Percentiles rank a stretch among this genome's conserved stretches.
Evolutionary conservation across 202 grass and related monocot species (phyloP).

Genomic region (Digitaria exilis): DNA sequence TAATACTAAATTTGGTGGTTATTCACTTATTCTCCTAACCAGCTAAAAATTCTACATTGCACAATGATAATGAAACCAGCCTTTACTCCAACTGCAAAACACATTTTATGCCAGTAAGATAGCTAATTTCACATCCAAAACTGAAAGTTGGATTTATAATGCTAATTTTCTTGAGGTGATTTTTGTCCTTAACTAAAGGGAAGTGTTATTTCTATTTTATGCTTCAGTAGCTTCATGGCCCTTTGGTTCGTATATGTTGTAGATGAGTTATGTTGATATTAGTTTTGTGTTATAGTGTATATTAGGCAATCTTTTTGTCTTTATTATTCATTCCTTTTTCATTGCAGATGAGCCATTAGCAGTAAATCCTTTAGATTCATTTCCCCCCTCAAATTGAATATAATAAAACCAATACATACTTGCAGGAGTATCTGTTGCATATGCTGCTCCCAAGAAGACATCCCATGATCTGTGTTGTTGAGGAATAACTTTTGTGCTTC

Average conservation of each 20-base stretch:
- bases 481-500: conserved; percentile 97
- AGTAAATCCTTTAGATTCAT: neutral
- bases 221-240: neutral
- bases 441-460: conserved; percentile 94
- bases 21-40: neutral
- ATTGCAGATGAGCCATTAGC: neutral
- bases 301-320: neutral
- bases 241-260: conserved; percentile 1
- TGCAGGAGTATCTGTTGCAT: conserved; percentile 85
- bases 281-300: neutral
- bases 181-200: neutral
- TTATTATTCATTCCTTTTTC: conserved; percentile 15
- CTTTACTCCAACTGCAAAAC: neutral
- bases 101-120: neutral
- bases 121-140: neutral
- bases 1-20: neutral
- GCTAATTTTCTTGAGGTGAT: neutral
- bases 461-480: conserved; percentile 73
- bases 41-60: neutral
- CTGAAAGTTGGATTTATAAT: neutral
- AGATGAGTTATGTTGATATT: conserved; percentile 21
- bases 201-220: neutral
- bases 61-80: neutral
- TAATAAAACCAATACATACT: conserved; percentile 20
- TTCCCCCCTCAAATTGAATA: neutral